Evolutionary conservation across 106 monocot genomes (phyloP), one percentile per base, ranked within the genome.

Genomic region (Xerophyta viscosa): DNA sequence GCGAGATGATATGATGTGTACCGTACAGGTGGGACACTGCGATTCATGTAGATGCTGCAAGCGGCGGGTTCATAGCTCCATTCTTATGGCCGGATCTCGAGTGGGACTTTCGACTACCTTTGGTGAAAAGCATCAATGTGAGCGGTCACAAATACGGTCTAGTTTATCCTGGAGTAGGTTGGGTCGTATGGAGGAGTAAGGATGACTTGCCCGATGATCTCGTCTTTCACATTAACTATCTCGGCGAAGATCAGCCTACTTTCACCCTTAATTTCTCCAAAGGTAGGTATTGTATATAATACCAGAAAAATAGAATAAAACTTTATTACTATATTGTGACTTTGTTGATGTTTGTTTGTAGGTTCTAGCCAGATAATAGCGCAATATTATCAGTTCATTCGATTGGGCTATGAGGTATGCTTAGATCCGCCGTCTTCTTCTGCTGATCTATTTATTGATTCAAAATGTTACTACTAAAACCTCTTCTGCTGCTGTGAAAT

Each of bases 61-160:
- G 88, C 36, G 88, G 88, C 20, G 88, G 88, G 29, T 83, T 88
- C 51, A 88, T 88, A 55, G 88, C 77, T 0, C 84, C 80, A n/a
- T 93, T 93, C 54, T 30, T 88, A 10, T 80, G 81, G 43, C 83
- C 83, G 0, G 84, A 93, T 5, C 44, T 93, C n/a, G 77, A 80
- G 51, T 93, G 93, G 93, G 93, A 93, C 54, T 93, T 87, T 33
- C 65, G 74, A 9, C 56, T 93, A 27, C 88, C 84, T 0, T 50
- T 84, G 19, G 94, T 94, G 22, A 88, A 75, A 67, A 94, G 94
- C 61, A 88, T 88, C 65, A 88, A 94, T 57, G 84, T 81, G 15
- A 94, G 94, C 21, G 88, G 94, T 24, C 88, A 88, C 60, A 94
- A 88, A 46, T 94, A 94, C 45, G 94, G 94, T 10, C 80, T 94